Evolutionary conservation across 495 filamentous ascomycete species (phyloP), one percentile per base, ranked within the genome.

Genomic region (Xylaria palmicola): DNA sequence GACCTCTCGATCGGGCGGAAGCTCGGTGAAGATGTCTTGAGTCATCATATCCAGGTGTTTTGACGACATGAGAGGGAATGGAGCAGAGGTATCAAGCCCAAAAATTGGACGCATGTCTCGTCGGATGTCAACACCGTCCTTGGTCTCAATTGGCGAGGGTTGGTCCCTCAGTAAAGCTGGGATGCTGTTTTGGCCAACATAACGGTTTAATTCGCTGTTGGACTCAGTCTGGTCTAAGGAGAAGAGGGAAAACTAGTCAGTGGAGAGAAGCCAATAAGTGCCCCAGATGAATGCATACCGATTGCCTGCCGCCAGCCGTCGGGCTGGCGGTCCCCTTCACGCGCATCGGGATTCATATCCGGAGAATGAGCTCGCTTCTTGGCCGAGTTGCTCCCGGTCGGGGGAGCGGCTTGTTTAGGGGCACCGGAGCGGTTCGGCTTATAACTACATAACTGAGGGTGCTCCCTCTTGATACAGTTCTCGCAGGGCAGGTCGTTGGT

Each of bases 1-100:
- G 29, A 83, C 80, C 65, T 85, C 74, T 69, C 86, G 78, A 62
- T 89, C 87, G 45, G 83, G 77, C 41, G 78, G 79, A 76, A 92
- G 73, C 81, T 88, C 71, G 65, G 76, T 69, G 8, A 88, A 87
- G 57, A 94, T 84, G n/a, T 90, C 87, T 32, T 81, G 84, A 24
- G 87, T 86, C 1, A 93, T 80, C 27, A 85, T 85, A 68, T 85
- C 84, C 9, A 90, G 83, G 60, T 90, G 85, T 34, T 85, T 83
- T 1, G 86, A 79, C 9, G 88, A 90, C 81, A 90, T 90, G 60
- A 94, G 88, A 19, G 90, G 90, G 72, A 93, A 94, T 22, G 90
- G 90, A 26, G 90, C 89, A 57, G 91, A 89, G 62, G 91, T 92
- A 67, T 93, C 90, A 17, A 94, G 82, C 12, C 90, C 90, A 36